Evolutionary conservation across 2,329 filamentous ascomycete genomes (phyloP), one percentile per base, ranked within the genome.

Genomic region (Colletotrichum sp.): DNA sequence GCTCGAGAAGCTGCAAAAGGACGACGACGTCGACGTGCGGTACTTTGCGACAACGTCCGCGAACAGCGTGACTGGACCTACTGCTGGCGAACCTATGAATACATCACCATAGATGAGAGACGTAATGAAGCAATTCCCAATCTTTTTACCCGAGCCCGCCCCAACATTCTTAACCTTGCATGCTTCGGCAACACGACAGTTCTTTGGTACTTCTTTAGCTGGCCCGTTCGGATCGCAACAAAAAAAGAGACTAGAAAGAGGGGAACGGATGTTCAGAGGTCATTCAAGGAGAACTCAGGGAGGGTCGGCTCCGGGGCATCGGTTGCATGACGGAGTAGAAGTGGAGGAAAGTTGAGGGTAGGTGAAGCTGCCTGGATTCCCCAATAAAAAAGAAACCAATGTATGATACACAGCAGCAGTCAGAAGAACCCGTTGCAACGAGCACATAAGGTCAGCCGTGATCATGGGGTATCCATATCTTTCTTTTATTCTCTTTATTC

Each of bases 21-120:
- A 99, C 84, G 95, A 97, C 79, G 97, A 99, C 87, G 96, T 98
- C 80, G 97, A 99, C 87, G 97, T 99, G 82, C 93, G 97, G 85
- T 99, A 96, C 89, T 99, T 98, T 87, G 97, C 97, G 78, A 98
- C 96, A 77, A 97, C 95, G 78, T 96, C 97, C 65, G 93, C 94
- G 76, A 92, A 91, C 84, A 87, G 86, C 67, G 89, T 90, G 73
- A 86, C 87, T 65, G 89, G 88, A 60, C 79, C 83, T 70, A 81
- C 84, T 70, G 86, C 87, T 73, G 89, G 89, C 74, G 90, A 92
- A 80, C 90, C 91, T 43, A 92, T 92, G 91, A 92, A 91, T 86
- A 92, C 90, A 80, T 91, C 90, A 84, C 91, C 91, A 87, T 92
- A 92, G 88, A 89, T 85, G 83, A 85, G 82, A 84, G 79, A 84